These are phyloP conservation scores for Ligustrum vulgare DNA, from an alignment of 257 asterid species.

Conservation along the genomic window DNA sequence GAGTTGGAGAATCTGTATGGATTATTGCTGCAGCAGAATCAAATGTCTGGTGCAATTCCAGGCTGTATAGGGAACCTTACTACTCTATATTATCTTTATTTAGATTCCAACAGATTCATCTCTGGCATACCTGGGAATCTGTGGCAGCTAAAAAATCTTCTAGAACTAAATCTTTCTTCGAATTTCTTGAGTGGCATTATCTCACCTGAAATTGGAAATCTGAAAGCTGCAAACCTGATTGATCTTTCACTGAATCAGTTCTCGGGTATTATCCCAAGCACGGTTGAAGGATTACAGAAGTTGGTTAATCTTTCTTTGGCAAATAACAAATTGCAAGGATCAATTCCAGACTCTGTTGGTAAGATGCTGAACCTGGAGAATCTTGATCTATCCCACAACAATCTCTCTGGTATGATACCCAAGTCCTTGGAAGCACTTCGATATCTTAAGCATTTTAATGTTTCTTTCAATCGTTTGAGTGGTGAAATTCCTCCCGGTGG, in stretches of 20 bases:
- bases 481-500: constrained; percentile 32
- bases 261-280: constrained; percentile 19
- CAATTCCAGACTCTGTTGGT: constrained; percentile 22
- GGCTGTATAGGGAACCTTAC: constrained; percentile 24
- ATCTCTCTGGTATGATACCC: constrained; percentile 32
- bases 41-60: constrained; percentile 29
- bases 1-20: constrained; percentile 3
- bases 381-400: constrained; percentile 33
- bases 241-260: constrained; percentile 28
- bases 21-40: constrained; percentile 10
- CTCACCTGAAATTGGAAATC: constrained; percentile 19
- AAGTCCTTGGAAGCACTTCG: constrained; percentile 27
- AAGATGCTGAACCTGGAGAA: constrained; percentile 22
- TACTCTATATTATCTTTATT: neutral
- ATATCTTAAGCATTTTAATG: constrained; percentile 24
- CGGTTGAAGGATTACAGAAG: constrained; percentile 12
- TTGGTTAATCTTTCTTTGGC: constrained; percentile 23
- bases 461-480: constrained; percentile 31
- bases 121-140: constrained; percentile 24
- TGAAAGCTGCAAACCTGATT: constrained; percentile 4
- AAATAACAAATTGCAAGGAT: constrained; percentile 25
- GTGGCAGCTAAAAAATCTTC: constrained; percentile 28
- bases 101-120: constrained; percentile 21
- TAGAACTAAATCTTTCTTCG: constrained; percentile 26
- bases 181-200: constrained; percentile 25